Evolutionary conservation across 768 basidiomycete genomes (phyloP).

Genomic region (Hirschioporus abietinus): DNA sequence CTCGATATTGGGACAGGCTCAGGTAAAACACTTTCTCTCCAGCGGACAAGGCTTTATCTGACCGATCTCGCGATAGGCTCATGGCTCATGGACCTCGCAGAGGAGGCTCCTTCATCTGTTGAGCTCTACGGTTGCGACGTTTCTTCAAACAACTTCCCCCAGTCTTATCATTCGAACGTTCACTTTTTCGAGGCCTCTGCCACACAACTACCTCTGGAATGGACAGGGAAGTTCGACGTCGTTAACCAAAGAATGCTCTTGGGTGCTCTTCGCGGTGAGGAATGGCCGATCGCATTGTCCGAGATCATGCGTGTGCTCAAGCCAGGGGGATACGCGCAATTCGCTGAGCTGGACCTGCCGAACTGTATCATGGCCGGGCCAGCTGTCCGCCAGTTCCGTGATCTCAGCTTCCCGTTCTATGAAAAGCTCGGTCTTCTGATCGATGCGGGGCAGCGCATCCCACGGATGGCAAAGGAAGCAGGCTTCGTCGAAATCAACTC

Average conservation of each 20-base stretch:
- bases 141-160: slow-evolving; percentile 14
- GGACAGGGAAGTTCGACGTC: slow-evolving; percentile 26
- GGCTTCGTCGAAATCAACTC: not conserved
- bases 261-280: slow-evolving; percentile 21
- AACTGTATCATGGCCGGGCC: not conserved
- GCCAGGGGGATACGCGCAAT: slow-evolving; percentile 29
- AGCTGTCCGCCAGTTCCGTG: not conserved
- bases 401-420: not conserved
- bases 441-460: not conserved
- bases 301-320: slow-evolving; percentile 27
- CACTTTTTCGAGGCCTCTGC: slow-evolving; percentile 17
- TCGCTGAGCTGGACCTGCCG: slow-evolving; percentile 19
- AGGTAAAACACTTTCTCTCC: not conserved
- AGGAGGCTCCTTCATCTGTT: slow-evolving; percentile 7
- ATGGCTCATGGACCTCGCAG: slow-evolving; percentile 16
- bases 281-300: slow-evolving; percentile 22
- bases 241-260: slow-evolving; percentile 29
- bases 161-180: slow-evolving; percentile 9
- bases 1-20: slow-evolving; percentile 3
- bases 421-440: slow-evolving; percentile 1
- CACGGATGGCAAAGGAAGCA: not conserved
- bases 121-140: slow-evolving; percentile 15
- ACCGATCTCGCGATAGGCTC: slow-evolving; percentile 9
- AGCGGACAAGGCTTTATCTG: not conserved
- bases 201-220: slow-evolving; percentile 24